Base-by-base conservation (phyloP, 2,329 filamentous ascomycete genomes). In the Epichloe aotearoae region DNA sequence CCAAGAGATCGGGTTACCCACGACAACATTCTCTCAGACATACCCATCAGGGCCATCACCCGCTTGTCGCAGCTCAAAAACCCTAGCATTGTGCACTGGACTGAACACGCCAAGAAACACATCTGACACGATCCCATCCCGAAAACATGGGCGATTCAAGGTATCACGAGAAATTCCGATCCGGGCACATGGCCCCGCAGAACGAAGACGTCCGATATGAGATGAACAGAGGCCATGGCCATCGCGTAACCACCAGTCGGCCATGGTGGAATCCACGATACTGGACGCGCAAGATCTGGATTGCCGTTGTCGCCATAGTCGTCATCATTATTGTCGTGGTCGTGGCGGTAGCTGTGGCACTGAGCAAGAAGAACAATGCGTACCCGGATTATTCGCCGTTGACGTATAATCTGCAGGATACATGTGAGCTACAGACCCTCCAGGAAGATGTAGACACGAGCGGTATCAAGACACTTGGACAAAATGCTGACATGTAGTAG, bases 231-330 rank as follows among this genome's bases (percentile, higher is more conserved):
- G 52, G 57, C 45, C 54, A 53, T 51, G 23, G 59, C 19, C 58
- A 55, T 3, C 58, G 51, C 20, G 58, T 57, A 15, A 56, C 58
- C 15, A 53, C 63, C 5, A 57, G 54, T 30, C 62, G 60, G 53
- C 63, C 66, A 7, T 66, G 62, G 62, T 78, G 72, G 62, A 69
- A 80, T 54, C 71, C 73, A 0, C 67, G 68, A 47, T 68, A 68
- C 45, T 83, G 79, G 80, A 65, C 71, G 40, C 73, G 73, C 59
- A 73, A 70, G 52, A 69, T 66, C 11, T 82, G 74, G 73, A 58
- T 75, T 5, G 69, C 56, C 3, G 59, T 66, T 1, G 55, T 68
- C 1, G 50, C 71, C 2, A 63, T 64, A 23, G 46, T 73, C 2
- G 57, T 67, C 36, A 60, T 82, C 14, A 58, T 77, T 40, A 64